Conservation (phyloP, 768 basidiomycete species). For the Kwoniella sp. region DNA sequence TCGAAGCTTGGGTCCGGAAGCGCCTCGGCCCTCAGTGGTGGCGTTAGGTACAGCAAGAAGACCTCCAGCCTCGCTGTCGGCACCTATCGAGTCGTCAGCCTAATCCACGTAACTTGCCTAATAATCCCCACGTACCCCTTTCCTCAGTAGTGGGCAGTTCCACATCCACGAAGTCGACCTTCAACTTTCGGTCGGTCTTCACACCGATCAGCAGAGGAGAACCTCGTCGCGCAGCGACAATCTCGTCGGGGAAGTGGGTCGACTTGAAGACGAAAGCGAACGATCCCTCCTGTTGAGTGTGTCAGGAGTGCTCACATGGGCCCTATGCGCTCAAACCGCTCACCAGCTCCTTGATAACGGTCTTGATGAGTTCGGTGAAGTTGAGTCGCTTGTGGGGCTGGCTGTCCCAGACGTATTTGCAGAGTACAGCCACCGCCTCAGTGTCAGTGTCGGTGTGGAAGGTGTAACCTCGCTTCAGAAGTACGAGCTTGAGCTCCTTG, state of each 20-base stretch:
- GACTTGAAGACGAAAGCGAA: constrained; percentile 99
- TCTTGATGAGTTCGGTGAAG: constrained; percentile 89
- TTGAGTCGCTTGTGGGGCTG: constrained; percentile 76
- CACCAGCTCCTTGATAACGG: constrained; percentile 85
- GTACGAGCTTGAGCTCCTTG: constrained; percentile 78
- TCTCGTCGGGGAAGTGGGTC: constrained; percentile 86
- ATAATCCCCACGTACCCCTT: constrained; percentile 29
- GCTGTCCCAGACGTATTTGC: constrained; percentile 93
- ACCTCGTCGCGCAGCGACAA: constrained; percentile 92
- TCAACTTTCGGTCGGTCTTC: constrained; percentile 99
- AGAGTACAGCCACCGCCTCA: constrained; percentile 91
- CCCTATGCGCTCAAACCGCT: too few species aligned
- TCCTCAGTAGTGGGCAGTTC: constrained; percentile 69
- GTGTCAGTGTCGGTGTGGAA: constrained; percentile 97
- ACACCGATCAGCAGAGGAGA: constrained; percentile 95
- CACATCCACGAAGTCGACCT: constrained; percentile 99
- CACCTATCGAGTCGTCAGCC: constrained; percentile 3
- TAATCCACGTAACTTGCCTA: constrained; percentile 52
- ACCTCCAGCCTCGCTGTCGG: constrained; percentile 49
- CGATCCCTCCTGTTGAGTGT: constrained; percentile 68
- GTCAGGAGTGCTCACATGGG: too few species aligned
- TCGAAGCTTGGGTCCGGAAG: constrained; percentile 63
- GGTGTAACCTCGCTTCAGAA: constrained; percentile 90
- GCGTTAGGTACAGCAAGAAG: constrained; percentile 64
- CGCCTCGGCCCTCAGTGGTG: constrained; percentile 52